Evolutionary conservation across 768 basidiomycete species (phyloP).

Genomic region (Rhodotorula sphaerocarpa): DNA sequence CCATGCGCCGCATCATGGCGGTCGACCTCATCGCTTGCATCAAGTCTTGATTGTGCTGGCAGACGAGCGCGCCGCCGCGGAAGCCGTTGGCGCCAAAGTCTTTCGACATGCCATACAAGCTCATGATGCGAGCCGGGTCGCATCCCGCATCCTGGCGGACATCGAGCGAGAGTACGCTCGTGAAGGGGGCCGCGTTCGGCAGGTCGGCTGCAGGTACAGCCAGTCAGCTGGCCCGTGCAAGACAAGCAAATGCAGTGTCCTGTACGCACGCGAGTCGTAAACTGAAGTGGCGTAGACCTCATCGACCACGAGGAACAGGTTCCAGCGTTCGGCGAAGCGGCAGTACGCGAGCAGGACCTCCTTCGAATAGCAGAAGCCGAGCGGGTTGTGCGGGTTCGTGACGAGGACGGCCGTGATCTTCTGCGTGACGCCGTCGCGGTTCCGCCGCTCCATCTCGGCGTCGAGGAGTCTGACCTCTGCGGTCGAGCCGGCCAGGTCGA

Average conservation of each 20-base stretch:
- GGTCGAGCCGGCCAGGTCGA: constrained; percentile 2
- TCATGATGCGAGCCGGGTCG: constrained; percentile 7
- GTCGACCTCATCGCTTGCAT: constrained; percentile 1
- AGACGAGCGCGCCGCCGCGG: constrained; percentile 15
- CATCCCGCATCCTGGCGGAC: constrained; percentile 4
- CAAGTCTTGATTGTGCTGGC: constrained; percentile 11
- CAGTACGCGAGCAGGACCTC: constrained; percentile 18
- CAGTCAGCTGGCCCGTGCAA: no score
- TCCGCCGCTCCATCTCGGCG: constrained; percentile 11
- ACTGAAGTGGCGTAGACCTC: constrained; percentile 20
- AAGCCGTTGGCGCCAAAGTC: constrained; percentile 31
- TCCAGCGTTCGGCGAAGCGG: constrained; percentile 15
- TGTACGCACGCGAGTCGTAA: constrained; percentile 1
- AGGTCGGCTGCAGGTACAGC: not conserved
- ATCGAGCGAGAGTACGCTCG: constrained; percentile 21
- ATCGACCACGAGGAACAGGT: constrained; percentile 14
- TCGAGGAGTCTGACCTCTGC: constrained; percentile 23
- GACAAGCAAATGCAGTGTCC: not conserved
- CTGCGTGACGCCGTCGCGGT: not conserved
- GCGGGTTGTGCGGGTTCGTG: constrained; percentile 26
- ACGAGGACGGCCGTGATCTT: constrained; percentile 18
- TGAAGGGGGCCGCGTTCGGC: not conserved
- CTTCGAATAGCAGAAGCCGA: constrained; percentile 26
- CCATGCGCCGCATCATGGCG: constrained; percentile 15
- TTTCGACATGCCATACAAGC: constrained; percentile 13